Conservation (phyloP, 768 basidiomycete genomes). For the Pholiota conissans region DNA sequence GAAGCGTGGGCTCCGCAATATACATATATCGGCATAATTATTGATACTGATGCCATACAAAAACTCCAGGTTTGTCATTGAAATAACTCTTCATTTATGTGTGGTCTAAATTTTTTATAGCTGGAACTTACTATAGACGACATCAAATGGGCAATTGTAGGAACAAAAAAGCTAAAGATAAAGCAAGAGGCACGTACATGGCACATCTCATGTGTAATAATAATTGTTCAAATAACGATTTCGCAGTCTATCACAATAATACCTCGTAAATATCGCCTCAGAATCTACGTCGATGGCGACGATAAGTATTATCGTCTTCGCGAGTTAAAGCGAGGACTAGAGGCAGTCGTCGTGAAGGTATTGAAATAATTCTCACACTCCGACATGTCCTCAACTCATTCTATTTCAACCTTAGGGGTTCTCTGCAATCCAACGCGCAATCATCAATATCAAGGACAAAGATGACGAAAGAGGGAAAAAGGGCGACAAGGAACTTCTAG, state of each 20-base stretch:
- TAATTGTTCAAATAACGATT: slow-evolving; percentile 6
- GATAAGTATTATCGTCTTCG: slow-evolving; percentile 85
- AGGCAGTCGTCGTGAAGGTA: slow-evolving; percentile 90
- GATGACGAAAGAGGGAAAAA: slow-evolving; percentile 78
- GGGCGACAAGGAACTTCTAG: slow-evolving; percentile 87
- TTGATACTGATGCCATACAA: slow-evolving; percentile 85
- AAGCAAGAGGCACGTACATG: slow-evolving; percentile 66
- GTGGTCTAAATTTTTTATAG: slow-evolving; percentile 40
- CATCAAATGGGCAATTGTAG: slow-evolving; percentile 89
- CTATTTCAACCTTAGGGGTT: slow-evolving; percentile 59
- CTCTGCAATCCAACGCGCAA: slow-evolving; percentile 82
- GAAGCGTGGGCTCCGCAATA: slow-evolving; percentile 95
- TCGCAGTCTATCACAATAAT: slow-evolving; percentile 73
- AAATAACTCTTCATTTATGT: neutral
- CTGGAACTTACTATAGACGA: slow-evolving; percentile 92
- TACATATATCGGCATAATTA: slow-evolving; percentile 90
- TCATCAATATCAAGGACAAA: slow-evolving; percentile 95
- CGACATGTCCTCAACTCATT: neutral
- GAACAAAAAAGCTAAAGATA: slow-evolving; percentile 87
- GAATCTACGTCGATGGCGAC: slow-evolving; percentile 75
- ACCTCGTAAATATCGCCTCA: slow-evolving; percentile 69
- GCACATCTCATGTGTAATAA: neutral
- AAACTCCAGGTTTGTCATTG: slow-evolving; percentile 70
- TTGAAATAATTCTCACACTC: slow-evolving; percentile 1
- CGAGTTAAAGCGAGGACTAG: slow-evolving; percentile 80